Evolutionary conservation across 2,329 filamentous ascomycete genomes (phyloP).

Genomic region (Aspergillus sp.): DNA sequence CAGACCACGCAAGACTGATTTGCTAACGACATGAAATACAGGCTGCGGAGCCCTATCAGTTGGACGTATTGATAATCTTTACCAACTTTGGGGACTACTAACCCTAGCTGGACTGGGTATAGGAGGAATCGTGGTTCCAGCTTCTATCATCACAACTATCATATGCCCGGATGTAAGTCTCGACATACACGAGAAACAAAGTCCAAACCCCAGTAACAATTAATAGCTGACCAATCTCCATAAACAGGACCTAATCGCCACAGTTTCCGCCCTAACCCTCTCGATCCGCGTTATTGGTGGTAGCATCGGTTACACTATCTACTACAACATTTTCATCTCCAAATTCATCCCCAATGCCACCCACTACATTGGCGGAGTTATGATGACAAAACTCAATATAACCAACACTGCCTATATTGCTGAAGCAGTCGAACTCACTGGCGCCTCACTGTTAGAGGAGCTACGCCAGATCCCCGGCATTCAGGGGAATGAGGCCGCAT

Average conservation of each 20-base stretch:
- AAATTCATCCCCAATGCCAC: constrained; percentile 44
- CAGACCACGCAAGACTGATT: too few relatives aligned
- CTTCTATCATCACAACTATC: constrained; percentile 64
- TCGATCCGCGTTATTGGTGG: constrained; percentile 67
- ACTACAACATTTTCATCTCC: constrained; percentile 49
- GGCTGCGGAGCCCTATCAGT: constrained; percentile 52
- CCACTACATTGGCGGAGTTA: constrained; percentile 47
- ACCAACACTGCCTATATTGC: constrained; percentile 44
- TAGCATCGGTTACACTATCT: constrained; percentile 58
- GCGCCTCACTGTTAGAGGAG: constrained; percentile 46
- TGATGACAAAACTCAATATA: constrained; percentile 47
- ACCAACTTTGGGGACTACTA: constrained; percentile 54
- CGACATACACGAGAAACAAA: not conserved
- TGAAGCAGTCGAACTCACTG: constrained; percentile 51
- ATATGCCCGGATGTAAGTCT: constrained; percentile 57
- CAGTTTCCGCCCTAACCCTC: constrained; percentile 63
- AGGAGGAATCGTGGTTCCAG: constrained; percentile 63
- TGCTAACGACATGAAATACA: constrained; percentile 6
- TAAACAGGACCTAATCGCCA: constrained; percentile 58
- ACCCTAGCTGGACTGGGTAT: constrained; percentile 60
- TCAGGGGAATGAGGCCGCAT: constrained; percentile 46
- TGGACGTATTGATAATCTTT: constrained; percentile 49
- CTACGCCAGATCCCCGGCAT: constrained; percentile 50
- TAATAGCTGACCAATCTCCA: not conserved
- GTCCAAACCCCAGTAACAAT: not conserved